These are phyloP conservation scores for Phytophthora fragariaefolia DNA, from an alignment of 352 stramenopile genomes.

Conservation along the genomic window DNA sequence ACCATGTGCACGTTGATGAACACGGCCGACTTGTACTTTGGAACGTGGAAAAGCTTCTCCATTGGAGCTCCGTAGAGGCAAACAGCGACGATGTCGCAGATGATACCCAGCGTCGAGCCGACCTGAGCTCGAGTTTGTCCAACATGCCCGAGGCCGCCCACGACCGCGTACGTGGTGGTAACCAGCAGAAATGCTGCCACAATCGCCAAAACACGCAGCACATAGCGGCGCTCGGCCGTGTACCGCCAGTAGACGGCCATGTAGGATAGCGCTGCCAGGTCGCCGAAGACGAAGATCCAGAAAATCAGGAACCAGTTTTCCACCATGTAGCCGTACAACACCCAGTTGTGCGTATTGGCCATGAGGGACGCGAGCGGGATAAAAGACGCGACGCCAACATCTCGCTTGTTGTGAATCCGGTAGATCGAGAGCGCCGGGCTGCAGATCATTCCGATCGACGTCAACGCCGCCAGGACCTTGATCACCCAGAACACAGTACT, in stretches of 20 bases:
- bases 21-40: conserved; percentile 41
- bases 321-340: conserved; percentile 49
- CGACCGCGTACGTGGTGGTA: conserved; percentile 40
- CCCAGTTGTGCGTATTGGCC: conserved; percentile 43
- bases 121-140: conserved; percentile 31
- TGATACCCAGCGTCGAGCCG: conserved; percentile 34
- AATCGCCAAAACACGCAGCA: conserved; percentile 30
- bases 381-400: conserved; percentile 41
- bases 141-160: conserved; percentile 34
- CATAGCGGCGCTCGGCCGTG: conserved; percentile 31
- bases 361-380: conserved; percentile 45
- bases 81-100: conserved; percentile 38
- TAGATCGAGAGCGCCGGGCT: conserved; percentile 41
- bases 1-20: conserved; percentile 56
- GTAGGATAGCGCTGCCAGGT: conserved; percentile 37
- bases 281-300: conserved; percentile 37
- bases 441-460: conserved; percentile 44
- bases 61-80: conserved; percentile 48
- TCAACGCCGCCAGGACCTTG: conserved; percentile 32
- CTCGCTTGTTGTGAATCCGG: conserved; percentile 39
- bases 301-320: conserved; percentile 57
- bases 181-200: conserved; percentile 26
- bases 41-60: conserved; percentile 48
- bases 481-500: conserved; percentile 29
- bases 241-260: conserved; percentile 55